A percentile compares a stretch with the other conserved stretches of the same genome.
Evolutionary conservation across 2,329 filamentous ascomycete genomes (phyloP).

Genomic region (Ophiocordyceps camponoti-leonardi): DNA sequence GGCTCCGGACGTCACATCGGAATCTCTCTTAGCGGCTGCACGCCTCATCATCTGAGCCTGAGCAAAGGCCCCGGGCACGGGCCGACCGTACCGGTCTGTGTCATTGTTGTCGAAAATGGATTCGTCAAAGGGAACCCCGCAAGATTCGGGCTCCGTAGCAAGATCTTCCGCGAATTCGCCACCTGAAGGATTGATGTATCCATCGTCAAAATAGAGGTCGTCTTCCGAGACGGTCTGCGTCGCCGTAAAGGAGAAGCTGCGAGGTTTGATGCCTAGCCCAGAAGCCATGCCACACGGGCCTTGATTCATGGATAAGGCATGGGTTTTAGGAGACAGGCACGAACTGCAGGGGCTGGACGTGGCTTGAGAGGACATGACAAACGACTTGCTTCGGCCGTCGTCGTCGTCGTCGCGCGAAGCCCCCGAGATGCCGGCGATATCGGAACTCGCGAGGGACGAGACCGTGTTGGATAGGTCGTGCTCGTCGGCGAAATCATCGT

Average conservation of each 20-base stretch:
- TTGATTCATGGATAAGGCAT: not conserved
- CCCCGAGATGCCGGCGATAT: conserved; percentile 23
- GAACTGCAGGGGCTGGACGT: conserved; percentile 12
- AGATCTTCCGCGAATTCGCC: conserved; percentile 28
- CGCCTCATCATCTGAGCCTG: conserved; percentile 29
- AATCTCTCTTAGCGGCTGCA: conserved; percentile 24
- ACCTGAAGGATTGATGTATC: conserved; percentile 28
- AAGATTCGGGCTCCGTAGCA: conserved; percentile 22
- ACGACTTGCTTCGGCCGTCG: conserved; percentile 37
- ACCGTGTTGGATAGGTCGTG: conserved; percentile 32
- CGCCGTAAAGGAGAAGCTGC: conserved; percentile 1
- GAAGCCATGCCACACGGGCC: conserved; percentile 8
- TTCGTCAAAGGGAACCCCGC: conserved; percentile 48
- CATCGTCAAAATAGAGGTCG: conserved; percentile 56
- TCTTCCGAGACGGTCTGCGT: conserved; percentile 31
- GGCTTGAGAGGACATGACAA: conserved; percentile 30
- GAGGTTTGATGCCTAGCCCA: conserved; percentile 25
- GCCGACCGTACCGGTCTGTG: conserved; percentile 43
- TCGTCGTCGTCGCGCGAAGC: conserved; percentile 41
- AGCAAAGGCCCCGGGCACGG: conserved; percentile 40
- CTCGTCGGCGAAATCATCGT: conserved; percentile 6
- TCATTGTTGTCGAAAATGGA: conserved; percentile 55
- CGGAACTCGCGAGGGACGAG: conserved; percentile 33
- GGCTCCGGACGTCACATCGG: conserved; percentile 25
- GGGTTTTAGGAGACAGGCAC: conserved; percentile 1